These are phyloP conservation scores for Candida orba DNA, from an alignment of 805 yeast species.

Conservation along the genomic window DNA sequence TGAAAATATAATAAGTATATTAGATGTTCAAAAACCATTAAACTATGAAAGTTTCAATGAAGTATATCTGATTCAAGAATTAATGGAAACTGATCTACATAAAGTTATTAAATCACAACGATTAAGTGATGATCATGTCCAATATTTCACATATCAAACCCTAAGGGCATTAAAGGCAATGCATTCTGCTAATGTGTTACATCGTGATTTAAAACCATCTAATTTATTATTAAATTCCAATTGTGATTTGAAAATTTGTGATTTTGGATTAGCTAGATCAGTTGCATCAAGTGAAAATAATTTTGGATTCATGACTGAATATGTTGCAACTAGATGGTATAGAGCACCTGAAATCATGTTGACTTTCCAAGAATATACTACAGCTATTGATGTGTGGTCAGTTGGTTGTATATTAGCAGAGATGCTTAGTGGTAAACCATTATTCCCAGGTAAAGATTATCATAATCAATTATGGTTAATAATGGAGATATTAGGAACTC, in stretches of 20 bases:
- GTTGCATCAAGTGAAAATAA: conserved; percentile 41
- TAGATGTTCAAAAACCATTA: conserved; percentile 60
- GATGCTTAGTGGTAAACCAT: conserved; percentile 48
- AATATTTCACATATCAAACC: conserved; percentile 64
- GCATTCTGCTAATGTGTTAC: conserved; percentile 68
- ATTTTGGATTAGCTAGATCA: conserved; percentile 67
- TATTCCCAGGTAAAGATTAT: conserved; percentile 73
- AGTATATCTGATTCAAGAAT: conserved; percentile 69
- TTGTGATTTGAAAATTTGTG: conserved; percentile 73
- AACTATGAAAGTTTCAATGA: conserved; percentile 56
- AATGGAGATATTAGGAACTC: conserved; percentile 65
- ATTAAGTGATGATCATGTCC: conserved; percentile 60
- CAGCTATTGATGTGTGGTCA: conserved; percentile 77
- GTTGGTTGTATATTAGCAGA: conserved; percentile 76
- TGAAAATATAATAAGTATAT: conserved; percentile 62
- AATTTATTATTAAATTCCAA: conserved; percentile 59
- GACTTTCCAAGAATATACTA: conserved; percentile 62
- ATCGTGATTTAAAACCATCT: conserved; percentile 72
- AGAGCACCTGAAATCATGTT: conserved; percentile 82
- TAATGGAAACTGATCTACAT: conserved; percentile 71
- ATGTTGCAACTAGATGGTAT: conserved; percentile 83
- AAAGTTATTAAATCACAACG: conserved; percentile 49
- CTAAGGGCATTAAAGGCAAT: conserved; percentile 63
- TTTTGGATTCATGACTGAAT: conserved; percentile 61
- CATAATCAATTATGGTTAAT: conserved; percentile 61